phyloP scores from a whole-genome alignment of 345 rosid species.

The Conringia planisiliqua region DNA sequence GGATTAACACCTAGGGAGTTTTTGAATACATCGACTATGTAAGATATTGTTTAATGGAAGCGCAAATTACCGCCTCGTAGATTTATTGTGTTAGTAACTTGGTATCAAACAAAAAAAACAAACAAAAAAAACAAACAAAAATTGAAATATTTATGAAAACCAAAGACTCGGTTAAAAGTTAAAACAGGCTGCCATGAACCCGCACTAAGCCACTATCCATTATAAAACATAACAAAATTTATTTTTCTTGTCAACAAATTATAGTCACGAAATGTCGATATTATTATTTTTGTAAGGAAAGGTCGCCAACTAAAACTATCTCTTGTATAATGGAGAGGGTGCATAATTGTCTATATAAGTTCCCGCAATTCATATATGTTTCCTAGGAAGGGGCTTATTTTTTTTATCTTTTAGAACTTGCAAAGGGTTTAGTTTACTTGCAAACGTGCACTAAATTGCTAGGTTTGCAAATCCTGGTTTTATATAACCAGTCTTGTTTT shows the following conservation, averaged over 20 bases:
- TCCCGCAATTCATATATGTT: neutral
- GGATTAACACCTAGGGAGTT: neutral
- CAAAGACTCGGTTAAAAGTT: neutral
- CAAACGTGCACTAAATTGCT: slow-evolving; percentile 6
- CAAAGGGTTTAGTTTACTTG: neutral
- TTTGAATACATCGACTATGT: neutral
- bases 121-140: too few species aligned
- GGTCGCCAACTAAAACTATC: neutral
- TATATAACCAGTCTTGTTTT: neutral
- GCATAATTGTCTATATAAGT: neutral
- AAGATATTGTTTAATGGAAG: neutral
- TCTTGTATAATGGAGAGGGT: neutral
- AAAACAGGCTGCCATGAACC: neutral
- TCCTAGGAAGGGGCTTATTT: slow-evolving; percentile 7
- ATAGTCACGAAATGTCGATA: neutral
- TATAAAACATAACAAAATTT: neutral
- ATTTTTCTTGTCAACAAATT: too few species aligned
- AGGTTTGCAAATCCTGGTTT: neutral
- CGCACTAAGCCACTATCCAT: neutral
- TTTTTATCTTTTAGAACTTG: neutral
- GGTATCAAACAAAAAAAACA: too few species aligned
- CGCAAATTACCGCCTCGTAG: too few species aligned
- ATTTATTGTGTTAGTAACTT: too few species aligned
- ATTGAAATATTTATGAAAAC: too few species aligned
- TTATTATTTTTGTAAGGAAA: neutral